Evolutionary conservation across 768 basidiomycete genomes (phyloP), one percentile per base, ranked within the genome.

Genomic region (Mycena rebaudengoi): DNA sequence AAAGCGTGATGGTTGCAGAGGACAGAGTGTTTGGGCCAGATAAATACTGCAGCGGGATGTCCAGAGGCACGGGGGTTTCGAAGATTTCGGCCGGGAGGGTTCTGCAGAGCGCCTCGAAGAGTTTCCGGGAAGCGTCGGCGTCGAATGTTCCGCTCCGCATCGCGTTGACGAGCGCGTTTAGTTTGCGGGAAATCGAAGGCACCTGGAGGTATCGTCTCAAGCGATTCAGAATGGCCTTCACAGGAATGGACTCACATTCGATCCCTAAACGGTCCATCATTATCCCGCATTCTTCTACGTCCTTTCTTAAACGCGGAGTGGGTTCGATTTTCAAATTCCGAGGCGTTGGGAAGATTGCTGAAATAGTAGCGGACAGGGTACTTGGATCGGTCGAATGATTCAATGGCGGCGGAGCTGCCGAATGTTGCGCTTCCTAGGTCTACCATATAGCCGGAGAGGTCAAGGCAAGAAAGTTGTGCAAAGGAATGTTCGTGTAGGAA

Each of bases 61-160:
- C n/a, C 18, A 53, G 23, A 23, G 44, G 44, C 25, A 62, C 46
- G 30, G 12, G 61, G 1, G 50, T 29, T 37, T 84, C 82, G 64
- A 85, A 83, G 4, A 80, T 72, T 7, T 76, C 69, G 4, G 78
- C 74, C 32, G 83, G 80, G 14, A 86, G 71, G 7, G 82, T 75
- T 56, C 79, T 78, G 62, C 80, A 82, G 7, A 84, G 70, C 12
- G 83, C 82, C 63, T 86, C 85, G 56, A 86, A 85, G 45, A 85
- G 73, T 51, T 81, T 82, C 12, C 82, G 77, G 2, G 83, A 73
- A 50, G 82, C 83, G 35, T 87, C 83, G 1, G 84, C 84, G n/a
- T 76, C 78, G 64, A 85, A 85, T 26, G 76, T 78, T 28, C 83
- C 82, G 3, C 76, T 67, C 0, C 69, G 75, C 85, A 87, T 86